phyloP scores from a whole-genome alignment of 179 eudicot species.

The Corrigiola litoralis region DNA sequence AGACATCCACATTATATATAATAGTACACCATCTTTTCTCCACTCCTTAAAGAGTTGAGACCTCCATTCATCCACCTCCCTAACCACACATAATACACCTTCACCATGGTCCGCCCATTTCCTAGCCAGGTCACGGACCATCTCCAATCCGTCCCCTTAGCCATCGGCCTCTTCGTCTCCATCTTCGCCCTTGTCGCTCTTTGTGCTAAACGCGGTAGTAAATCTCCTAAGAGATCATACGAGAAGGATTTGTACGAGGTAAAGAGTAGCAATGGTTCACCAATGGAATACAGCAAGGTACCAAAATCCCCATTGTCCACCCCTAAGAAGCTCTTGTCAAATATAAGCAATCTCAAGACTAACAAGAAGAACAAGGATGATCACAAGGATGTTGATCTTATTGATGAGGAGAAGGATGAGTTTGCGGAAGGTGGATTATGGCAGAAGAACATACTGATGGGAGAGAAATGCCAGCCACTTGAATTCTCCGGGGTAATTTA shows the following conservation, averaged over 20 bases:
- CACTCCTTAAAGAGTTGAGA: too few species aligned
- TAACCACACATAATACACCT: neutral
- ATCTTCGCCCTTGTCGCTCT: constrained; percentile 24
- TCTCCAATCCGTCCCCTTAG: constrained; percentile 5
- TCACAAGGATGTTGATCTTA: neutral
- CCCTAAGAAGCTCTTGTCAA: constrained; percentile 23
- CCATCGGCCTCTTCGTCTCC: constrained; percentile 19
- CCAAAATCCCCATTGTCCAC: constrained; percentile 22
- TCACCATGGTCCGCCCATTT: constrained; percentile 25
- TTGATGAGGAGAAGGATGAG: constrained; percentile 21
- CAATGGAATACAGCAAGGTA: neutral
- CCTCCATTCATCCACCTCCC: neutral
- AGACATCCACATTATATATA: neutral
- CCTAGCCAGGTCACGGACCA: constrained; percentile 9
- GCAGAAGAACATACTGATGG: constrained; percentile 67
- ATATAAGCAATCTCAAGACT: constrained; percentile 12
- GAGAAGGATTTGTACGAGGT: neutral
- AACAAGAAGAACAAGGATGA: constrained; percentile 3
- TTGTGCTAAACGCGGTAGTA: constrained; percentile 19
- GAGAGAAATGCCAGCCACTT: constrained; percentile 69
- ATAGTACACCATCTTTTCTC: too few species aligned
- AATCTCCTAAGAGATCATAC: constrained; percentile 6
- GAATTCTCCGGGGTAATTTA: constrained; percentile 64
- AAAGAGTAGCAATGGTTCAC: neutral
- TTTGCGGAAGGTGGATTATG: constrained; percentile 54